Evolutionary conservation across 768 basidiomycete genomes (phyloP).

Genomic region (Fibroporia radiculosa): DNA sequence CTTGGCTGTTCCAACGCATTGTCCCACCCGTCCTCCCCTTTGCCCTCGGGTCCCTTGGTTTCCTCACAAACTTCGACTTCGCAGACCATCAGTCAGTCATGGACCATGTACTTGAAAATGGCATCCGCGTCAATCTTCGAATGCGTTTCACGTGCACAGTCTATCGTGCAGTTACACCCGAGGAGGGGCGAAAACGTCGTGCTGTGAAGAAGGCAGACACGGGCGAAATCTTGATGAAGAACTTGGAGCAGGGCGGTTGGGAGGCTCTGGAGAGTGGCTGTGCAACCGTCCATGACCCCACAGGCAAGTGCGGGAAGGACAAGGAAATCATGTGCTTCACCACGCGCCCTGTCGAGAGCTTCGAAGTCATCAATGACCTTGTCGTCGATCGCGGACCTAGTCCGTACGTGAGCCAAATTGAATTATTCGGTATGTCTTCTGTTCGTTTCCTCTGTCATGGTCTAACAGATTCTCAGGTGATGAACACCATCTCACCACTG

Average conservation of each 20-base stretch:
- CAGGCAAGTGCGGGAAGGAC: slow-evolving; percentile 60
- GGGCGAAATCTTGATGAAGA: slow-evolving; percentile 96
- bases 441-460: not conserved
- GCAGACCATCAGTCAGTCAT: slow-evolving; percentile 77
- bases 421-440: slow-evolving; percentile 78
- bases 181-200: slow-evolving; percentile 51
- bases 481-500: slow-evolving; percentile 98
- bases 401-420: slow-evolving; percentile 92
- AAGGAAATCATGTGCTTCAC: slow-evolving; percentile 98
- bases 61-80: slow-evolving; percentile 96
- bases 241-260: slow-evolving; percentile 88
- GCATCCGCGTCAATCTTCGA: slow-evolving; percentile 93
- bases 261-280: slow-evolving; percentile 87
- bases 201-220: slow-evolving; percentile 92
- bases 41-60: slow-evolving; percentile 93
- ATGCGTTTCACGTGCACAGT: slow-evolving; percentile 99
- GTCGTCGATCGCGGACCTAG: slow-evolving; percentile 98
- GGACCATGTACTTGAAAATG: slow-evolving; percentile 82
- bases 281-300: slow-evolving; percentile 30
- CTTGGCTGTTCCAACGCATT: slow-evolving; percentile 97
- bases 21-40: slow-evolving; percentile 99
- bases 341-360: slow-evolving; percentile 89
- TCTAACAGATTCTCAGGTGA: slow-evolving; percentile 52
- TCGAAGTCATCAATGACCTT: slow-evolving; percentile 93
- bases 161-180: slow-evolving; percentile 78